Evolutionary conservation across 148 eudicot species (phyloP).

Genomic region (Dysphania ambrosioides): DNA sequence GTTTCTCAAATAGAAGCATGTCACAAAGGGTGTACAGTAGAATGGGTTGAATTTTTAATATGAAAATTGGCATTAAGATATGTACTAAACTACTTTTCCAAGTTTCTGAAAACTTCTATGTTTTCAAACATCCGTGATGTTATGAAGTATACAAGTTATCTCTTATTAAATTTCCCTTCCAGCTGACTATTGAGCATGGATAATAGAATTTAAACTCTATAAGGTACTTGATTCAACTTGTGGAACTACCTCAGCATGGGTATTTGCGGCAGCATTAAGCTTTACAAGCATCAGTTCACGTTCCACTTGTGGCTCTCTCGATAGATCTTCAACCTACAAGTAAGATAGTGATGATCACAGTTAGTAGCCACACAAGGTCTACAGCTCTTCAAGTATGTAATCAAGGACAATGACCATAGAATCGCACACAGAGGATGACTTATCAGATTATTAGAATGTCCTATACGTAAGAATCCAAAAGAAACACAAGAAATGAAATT

Average conservation of each 20-base stretch:
- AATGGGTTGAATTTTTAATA: too few species aligned
- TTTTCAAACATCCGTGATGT: not conserved
- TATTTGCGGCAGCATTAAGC: conserved; percentile 57
- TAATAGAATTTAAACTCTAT: not conserved
- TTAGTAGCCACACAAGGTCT: not conserved
- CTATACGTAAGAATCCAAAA: not conserved
- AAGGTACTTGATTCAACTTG: not conserved
- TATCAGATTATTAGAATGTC: not conserved
- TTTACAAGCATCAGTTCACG: conserved; percentile 90
- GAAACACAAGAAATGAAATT: not conserved
- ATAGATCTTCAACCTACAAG: conserved; percentile 77
- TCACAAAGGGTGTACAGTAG: too few species aligned
- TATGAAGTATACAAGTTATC: not conserved
- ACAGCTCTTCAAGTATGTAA: not conserved
- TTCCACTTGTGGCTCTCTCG: conserved; percentile 83
- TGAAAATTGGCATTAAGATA: not conserved
- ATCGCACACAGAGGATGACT: not conserved
- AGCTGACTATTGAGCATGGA: not conserved
- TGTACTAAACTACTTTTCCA: not conserved
- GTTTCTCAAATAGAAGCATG: not conserved
- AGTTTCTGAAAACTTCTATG: not conserved
- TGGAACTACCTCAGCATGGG: conserved; percentile 56
- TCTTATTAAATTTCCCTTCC: not conserved
- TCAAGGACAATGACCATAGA: not conserved
- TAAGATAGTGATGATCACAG: not conserved